Evolutionary conservation across 164 flowering plant species (phyloP).

Genomic region (Vitis rotundifolia): DNA sequence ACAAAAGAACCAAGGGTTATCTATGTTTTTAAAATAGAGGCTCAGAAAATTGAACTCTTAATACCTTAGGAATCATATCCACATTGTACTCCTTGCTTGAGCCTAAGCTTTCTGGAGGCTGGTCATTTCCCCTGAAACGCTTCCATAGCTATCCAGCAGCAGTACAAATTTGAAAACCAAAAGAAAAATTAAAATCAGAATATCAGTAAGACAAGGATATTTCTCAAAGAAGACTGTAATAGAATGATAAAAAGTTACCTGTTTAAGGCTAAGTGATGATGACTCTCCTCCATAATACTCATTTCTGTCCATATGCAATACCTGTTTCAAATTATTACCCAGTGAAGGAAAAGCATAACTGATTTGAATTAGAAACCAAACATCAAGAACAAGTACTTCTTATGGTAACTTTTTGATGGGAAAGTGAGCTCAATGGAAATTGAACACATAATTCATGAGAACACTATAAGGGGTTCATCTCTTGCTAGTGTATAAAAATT

Average conservation of each 20-base stretch:
- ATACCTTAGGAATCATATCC: constrained; percentile 95
- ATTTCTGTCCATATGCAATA: constrained; percentile 88
- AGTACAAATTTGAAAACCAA: background rate
- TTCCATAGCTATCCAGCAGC: constrained; percentile 71
- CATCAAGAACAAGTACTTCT: too few relatives aligned
- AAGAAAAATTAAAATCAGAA: background rate
- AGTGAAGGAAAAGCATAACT: background rate
- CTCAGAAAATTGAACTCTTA: background rate
- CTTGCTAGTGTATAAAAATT: too few relatives aligned
- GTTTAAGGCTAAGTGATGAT: constrained; percentile 69
- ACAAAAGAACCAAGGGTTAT: background rate
- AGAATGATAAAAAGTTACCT: constrained; percentile 39
- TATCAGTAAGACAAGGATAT: background rate
- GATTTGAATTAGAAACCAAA: background rate
- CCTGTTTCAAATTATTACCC: constrained; percentile 41
- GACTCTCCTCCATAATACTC: constrained; percentile 95
- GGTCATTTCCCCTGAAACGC: constrained; percentile 68
- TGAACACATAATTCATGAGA: too few relatives aligned
- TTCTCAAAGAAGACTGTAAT: background rate
- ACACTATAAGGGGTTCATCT: too few relatives aligned
- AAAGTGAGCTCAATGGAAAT: too few relatives aligned
- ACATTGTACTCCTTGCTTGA: constrained; percentile 88
- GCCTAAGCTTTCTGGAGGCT: constrained; percentile 71
- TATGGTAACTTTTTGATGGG: too few relatives aligned
- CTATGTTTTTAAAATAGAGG: background rate